Evolutionary conservation across 2,329 filamentous ascomycete genomes (phyloP), one percentile per base, ranked within the genome.

Genomic region (Fusarium piperis): DNA sequence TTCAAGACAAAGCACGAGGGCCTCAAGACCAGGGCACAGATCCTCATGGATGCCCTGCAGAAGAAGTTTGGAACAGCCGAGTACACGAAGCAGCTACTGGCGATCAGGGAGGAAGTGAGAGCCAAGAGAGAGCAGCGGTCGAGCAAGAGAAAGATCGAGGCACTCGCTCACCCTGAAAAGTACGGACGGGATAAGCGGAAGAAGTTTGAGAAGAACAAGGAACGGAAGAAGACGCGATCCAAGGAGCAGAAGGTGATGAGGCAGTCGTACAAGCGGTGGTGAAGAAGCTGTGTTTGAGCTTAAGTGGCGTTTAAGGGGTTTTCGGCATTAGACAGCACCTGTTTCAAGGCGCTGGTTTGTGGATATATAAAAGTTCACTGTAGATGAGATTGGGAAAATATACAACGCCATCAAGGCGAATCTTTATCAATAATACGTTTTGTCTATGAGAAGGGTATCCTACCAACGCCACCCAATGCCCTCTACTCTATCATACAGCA

Each of bases 111-210:
- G 59, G 88, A 87, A 16, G 91, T 96, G n/a, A 89, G 88, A 77
- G 87, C 88, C 71, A 90, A 92, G 76, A 87, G 96, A 73, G 90
- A 94, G 78, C 89, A 91, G 76, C 86, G 97, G 71, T 90, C 92
- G 60, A 89, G 87, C 71, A 99, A 99, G 88, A 89, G 96, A 77
- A 93, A 94, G 82, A 93, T 98, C 71, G 95, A 97, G 79, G 93
- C 93, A 12, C 91, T 99, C 26, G 88, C 88, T 56, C 89, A 92
- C 77, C 96, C 96, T 2, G 95, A 96, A 83, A 92, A 87, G 78
- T 90, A 91, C 75, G 93, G 91, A 30, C 86, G 88, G 77, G 91
- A 92, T 75, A 98, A 98, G 90, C 90, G 89, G 79, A 93, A 92
- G 85, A 94, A 92, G 85, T 88, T 93, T 69, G 94, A 96, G 79